These are phyloP conservation scores for Polygonum maritimum DNA, from an alignment of 148 eudicot species.

Conservation along the genomic window DNA sequence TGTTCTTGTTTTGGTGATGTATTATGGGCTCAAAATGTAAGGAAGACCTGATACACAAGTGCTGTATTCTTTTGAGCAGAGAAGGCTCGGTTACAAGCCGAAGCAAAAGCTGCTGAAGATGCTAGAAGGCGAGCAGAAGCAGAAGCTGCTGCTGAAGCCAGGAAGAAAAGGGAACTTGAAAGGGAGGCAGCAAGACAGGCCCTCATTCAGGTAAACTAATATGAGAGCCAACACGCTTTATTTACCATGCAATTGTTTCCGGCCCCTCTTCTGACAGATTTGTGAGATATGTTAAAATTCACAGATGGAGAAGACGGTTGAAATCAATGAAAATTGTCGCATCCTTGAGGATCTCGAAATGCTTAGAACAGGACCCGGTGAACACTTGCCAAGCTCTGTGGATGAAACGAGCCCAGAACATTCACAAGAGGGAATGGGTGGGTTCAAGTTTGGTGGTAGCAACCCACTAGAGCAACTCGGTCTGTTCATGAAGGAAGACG, in stretches of 20 bases:
- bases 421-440: constrained; percentile 40
- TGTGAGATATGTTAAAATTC: neutral
- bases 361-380: constrained; percentile 38
- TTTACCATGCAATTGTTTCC: neutral
- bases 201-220: constrained; percentile 36
- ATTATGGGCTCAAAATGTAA: neutral
- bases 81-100: constrained; percentile 69
- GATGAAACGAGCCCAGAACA: constrained; percentile 60
- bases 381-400: constrained; percentile 40
- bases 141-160: constrained; percentile 62
- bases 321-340: constrained; percentile 53
- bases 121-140: constrained; percentile 58
- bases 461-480: constrained; percentile 81
- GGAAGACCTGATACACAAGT: neutral
- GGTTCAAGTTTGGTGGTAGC: constrained; percentile 47
- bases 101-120: constrained; percentile 77
- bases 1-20: neutral
- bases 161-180: constrained; percentile 50
- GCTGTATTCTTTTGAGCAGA: constrained; percentile 27
- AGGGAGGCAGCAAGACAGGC: constrained; percentile 81
- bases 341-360: constrained; percentile 56
- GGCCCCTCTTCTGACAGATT: neutral
- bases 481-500: constrained; percentile 60
- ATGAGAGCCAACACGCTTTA: neutral
- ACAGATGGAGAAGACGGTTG: constrained; percentile 77